A percentile compares a stretch with the other conserved stretches of the same genome.
phyloP scores from a whole-genome alignment of 2,329 filamentous ascomycete genomes.

The Pyrenophora teres region DNA sequence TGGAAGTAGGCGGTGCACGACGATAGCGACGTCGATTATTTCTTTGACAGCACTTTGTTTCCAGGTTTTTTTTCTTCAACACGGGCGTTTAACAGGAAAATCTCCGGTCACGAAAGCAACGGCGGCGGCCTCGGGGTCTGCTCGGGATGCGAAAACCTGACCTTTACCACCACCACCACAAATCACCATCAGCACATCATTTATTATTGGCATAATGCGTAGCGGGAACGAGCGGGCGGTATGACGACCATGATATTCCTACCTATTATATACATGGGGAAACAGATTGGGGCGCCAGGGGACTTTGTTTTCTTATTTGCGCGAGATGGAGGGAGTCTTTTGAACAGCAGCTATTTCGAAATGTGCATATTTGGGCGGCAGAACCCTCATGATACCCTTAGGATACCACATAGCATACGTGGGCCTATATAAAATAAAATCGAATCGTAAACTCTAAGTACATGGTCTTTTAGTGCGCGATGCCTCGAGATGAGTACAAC shows the following conservation, averaged over 20 bases:
- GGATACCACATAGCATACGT: slow-evolving; percentile 20
- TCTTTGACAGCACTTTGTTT: slow-evolving; percentile 18
- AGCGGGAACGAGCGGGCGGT: slow-evolving; percentile 9
- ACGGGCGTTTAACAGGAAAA: slow-evolving; percentile 14
- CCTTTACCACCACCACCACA: slow-evolving; percentile 1
- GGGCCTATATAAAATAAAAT: slow-evolving; percentile 26
- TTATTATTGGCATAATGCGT: slow-evolving; percentile 17
- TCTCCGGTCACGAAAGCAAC: slow-evolving; percentile 11
- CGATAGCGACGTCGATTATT: slow-evolving; percentile 29
- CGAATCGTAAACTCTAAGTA: slow-evolving; percentile 19
- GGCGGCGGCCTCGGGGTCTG: slow-evolving; percentile 1
- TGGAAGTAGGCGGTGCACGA: slow-evolving; percentile 44
- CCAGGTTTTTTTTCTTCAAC: slow-evolving; percentile 4
- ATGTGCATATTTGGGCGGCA: slow-evolving; percentile 28
- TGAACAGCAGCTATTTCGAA: slow-evolving; percentile 7
- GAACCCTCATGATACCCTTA: slow-evolving; percentile 30
- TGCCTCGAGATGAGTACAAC: no score
- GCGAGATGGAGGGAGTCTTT: neutral
- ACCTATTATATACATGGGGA: slow-evolving; percentile 12
- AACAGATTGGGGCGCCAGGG: slow-evolving; percentile 11
- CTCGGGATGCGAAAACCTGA: slow-evolving; percentile 1
- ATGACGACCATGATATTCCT: slow-evolving; percentile 17
- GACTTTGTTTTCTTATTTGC: slow-evolving; percentile 1
- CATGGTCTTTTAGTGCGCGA: no score
- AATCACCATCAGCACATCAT: slow-evolving; percentile 3